These are phyloP conservation scores for Plasmodium malariae DNA, from an alignment of 169 alveolate species.

Conservation along the genomic window DNA sequence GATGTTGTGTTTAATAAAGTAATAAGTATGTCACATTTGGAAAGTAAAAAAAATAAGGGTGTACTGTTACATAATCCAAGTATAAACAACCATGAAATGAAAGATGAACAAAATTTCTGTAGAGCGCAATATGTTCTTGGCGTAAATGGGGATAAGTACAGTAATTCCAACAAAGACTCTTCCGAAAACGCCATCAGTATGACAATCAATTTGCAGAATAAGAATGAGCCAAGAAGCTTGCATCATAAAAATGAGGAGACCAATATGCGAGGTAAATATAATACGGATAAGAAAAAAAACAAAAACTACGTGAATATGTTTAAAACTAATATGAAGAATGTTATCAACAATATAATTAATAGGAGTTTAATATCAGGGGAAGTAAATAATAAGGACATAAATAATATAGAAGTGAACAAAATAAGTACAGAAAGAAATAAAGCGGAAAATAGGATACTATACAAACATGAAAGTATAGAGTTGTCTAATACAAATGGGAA, in stretches of 20 bases:
- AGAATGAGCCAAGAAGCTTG: neutral
- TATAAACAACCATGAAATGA: neutral
- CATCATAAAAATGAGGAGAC: neutral
- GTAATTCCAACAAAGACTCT: neutral
- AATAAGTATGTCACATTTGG: neutral
- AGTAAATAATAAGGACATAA: neutral
- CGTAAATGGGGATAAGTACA: neutral
- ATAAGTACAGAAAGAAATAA: neutral
- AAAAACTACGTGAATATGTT: slow-evolving; percentile 21
- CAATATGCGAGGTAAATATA: neutral
- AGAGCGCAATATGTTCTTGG: neutral
- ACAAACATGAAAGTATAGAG: neutral
- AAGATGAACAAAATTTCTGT: neutral
- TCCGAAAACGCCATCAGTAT: neutral
- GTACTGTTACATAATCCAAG: neutral
- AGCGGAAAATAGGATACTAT: neutral
- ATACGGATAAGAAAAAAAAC: neutral
- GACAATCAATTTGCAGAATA: neutral
- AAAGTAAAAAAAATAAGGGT: slow-evolving; percentile 11
- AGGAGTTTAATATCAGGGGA: slow-evolving; percentile 24
- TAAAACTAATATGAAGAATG: slow-evolving; percentile 23
- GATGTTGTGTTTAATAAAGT: neutral
- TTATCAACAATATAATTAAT: slow-evolving; percentile 19
- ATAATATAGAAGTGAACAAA: neutral
- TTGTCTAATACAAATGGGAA: neutral